A percentile compares a stretch with the other conserved stretches of the same genome.
Evolutionary conservation across 148 eudicot species (phyloP).

Genomic region (Spergularia marina): DNA sequence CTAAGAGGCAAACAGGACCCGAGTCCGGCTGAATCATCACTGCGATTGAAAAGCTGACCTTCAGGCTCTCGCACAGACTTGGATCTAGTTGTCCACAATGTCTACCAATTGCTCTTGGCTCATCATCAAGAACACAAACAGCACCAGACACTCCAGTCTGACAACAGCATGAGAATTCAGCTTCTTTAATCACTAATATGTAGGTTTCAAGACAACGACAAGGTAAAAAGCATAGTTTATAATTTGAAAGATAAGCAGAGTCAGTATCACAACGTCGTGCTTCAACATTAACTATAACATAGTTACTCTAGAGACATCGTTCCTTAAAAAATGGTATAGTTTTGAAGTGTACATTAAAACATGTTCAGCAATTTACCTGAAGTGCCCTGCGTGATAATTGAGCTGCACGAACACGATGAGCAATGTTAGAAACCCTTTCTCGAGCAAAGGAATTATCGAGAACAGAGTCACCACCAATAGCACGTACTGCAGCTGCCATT

Average conservation of each 20-base stretch:
- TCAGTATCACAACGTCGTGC: background rate
- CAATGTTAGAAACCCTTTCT: conserved; percentile 87
- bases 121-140: conserved; percentile 95
- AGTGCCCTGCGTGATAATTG: conserved; percentile 88
- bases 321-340: background rate
- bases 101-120: conserved; percentile 80
- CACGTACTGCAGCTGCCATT: conserved; percentile 98
- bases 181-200: background rate
- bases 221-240: background rate
- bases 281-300: background rate
- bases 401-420: conserved; percentile 78
- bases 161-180: conserved; percentile 23
- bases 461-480: conserved; percentile 97
- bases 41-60: conserved; percentile 74
- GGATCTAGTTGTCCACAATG: conserved; percentile 85
- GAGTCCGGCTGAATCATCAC: conserved; percentile 96
- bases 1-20: conserved; percentile 91
- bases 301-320: background rate
- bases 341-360: background rate
- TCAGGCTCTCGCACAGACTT: conserved; percentile 68
- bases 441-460: conserved; percentile 97
- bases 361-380: conserved; percentile 46
- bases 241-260: background rate
- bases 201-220: background rate
- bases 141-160: conserved; percentile 90